These are phyloP conservation scores for Astrothelium macrocarpum DNA, from an alignment of 495 filamentous ascomycete genomes.

Conservation along the genomic window DNA sequence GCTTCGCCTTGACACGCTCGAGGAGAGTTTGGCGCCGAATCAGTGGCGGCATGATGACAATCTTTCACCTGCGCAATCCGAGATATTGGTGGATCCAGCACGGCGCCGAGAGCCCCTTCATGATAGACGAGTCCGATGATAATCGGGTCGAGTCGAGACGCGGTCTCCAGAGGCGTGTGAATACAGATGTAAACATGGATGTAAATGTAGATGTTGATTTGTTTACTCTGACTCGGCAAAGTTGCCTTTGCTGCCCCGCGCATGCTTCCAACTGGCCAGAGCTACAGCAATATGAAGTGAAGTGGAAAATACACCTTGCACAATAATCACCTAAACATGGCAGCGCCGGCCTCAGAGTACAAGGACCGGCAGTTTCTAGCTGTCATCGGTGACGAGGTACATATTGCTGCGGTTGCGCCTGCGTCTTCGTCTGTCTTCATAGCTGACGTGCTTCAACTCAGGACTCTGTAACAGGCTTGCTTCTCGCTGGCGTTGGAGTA, in stretches of 20 bases:
- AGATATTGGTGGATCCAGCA: background rate
- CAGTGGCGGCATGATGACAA: conserved; percentile 54
- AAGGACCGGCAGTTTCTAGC: conserved; percentile 94
- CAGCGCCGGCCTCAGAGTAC: conserved; percentile 46
- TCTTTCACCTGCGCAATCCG: background rate
- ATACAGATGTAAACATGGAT: background rate
- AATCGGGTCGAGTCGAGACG: too few species aligned
- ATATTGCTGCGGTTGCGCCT: conserved; percentile 33
- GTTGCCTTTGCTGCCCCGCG: conserved; percentile 1
- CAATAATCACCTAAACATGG: conserved; percentile 21
- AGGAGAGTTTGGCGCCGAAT: conserved; percentile 66
- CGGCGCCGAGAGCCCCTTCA: background rate
- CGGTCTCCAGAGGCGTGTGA: background rate
- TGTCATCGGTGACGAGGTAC: conserved; percentile 98
- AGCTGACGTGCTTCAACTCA: conserved; percentile 22
- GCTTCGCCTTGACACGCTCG: conserved; percentile 64
- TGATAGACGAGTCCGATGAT: background rate
- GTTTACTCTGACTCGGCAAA: conserved; percentile 1
- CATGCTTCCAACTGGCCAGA: conserved; percentile 1
- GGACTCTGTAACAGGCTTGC: conserved; percentile 90
- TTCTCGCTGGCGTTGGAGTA: conserved; percentile 93
- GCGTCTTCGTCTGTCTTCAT: background rate
- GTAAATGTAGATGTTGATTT: background rate
- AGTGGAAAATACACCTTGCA: background rate
- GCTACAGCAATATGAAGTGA: background rate